Conservation (phyloP, 495 filamentous ascomycete species). For the Penicillium desertorum region DNA sequence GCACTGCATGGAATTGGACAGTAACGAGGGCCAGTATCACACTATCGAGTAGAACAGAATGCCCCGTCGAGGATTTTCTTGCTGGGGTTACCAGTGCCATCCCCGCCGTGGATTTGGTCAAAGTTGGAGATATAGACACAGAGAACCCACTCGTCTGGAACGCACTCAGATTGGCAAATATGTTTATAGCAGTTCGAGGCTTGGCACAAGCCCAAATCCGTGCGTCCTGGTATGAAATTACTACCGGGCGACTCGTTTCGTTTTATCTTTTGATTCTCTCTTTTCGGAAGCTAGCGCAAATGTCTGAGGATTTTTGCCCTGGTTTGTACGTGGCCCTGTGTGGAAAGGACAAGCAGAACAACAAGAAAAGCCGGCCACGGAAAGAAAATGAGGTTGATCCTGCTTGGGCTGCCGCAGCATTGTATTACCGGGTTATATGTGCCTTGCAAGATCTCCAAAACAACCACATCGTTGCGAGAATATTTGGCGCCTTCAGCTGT, state of each 20-base stretch:
- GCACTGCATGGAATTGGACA: slow-evolving; percentile 4
- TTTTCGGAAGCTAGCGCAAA: slow-evolving; percentile 3
- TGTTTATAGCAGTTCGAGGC: slow-evolving; percentile 11
- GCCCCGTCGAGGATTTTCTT: neutral
- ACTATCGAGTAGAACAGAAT: neutral
- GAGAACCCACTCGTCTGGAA: slow-evolving; percentile 10
- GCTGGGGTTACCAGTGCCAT: neutral
- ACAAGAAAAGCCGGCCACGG: neutral
- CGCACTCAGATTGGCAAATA: slow-evolving; percentile 12
- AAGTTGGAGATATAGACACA: neutral
- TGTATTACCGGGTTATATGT: slow-evolving; percentile 19
- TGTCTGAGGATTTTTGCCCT: slow-evolving; percentile 12
- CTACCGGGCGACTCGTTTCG: slow-evolving; percentile 5
- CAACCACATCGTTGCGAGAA: slow-evolving; percentile 1
- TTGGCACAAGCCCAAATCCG: slow-evolving; percentile 9
- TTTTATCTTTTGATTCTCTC: slow-evolving; percentile 15
- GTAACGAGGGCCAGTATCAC: neutral
- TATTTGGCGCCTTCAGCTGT: slow-evolving; percentile 4
- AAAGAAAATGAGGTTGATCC: neutral
- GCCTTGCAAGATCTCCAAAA: slow-evolving; percentile 10
- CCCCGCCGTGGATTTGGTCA: neutral
- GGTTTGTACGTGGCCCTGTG: slow-evolving; percentile 8
- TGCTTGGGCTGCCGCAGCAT: slow-evolving; percentile 16
- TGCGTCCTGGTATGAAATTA: neutral
- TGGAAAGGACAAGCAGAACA: neutral